These are phyloP conservation scores for Osmanthus fragrans DNA, from an alignment of 257 asterid species.

Conservation along the genomic window DNA sequence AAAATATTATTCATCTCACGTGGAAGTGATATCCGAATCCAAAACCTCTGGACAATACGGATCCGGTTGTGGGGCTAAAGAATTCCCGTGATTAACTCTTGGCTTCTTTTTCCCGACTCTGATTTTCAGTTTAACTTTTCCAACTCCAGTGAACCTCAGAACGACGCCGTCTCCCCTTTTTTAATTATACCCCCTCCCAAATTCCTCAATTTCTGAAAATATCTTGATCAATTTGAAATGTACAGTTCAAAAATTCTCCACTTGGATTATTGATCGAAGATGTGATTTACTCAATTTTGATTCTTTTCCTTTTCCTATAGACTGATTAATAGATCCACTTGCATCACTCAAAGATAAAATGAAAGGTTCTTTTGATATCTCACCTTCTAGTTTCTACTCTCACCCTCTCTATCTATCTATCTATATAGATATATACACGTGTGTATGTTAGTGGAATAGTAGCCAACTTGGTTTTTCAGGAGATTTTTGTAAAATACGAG, in stretches of 20 bases:
- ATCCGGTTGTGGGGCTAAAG: not conserved
- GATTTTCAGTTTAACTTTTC: not conserved
- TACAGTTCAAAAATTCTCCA: not conserved
- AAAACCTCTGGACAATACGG: not conserved
- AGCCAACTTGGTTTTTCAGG: not conserved
- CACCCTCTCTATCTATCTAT: not conserved
- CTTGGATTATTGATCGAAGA: not conserved
- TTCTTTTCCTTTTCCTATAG: not conserved
- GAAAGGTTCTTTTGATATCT: not conserved
- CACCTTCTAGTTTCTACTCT: not conserved
- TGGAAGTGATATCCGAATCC: not conserved
- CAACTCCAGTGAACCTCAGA: not conserved
- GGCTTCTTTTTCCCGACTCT: not conserved
- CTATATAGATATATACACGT: not conserved
- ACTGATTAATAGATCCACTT: not conserved
- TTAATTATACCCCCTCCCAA: not conserved
- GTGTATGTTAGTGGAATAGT: not conserved
- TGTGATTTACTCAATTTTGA: not conserved
- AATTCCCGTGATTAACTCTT: conserved; percentile 32
- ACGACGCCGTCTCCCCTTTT: conserved; percentile 7
- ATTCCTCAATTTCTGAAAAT: not conserved
- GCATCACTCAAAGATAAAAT: not conserved
- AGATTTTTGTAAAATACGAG: not conserved
- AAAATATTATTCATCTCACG: no score
- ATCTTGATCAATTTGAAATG: not conserved